Percentiles rank a stretch among this genome's conserved stretches.
Conservation (phyloP, 768 basidiomycete genomes). For the Thelephora aurantiotincta region DNA sequence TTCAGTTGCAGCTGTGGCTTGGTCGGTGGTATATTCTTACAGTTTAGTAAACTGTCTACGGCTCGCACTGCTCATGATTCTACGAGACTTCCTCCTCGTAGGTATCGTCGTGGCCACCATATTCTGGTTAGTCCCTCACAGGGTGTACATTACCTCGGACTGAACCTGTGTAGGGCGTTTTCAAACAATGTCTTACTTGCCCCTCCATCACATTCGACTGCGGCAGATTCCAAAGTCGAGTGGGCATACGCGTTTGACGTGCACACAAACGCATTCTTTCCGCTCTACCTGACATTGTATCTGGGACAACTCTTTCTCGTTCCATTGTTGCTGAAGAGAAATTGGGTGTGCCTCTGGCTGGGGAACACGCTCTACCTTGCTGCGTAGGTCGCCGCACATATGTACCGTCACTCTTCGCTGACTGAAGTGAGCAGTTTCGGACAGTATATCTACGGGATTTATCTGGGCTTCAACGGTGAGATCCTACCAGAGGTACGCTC, state of each 20-base stretch:
- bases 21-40: conserved; percentile 76
- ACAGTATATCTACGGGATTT: conserved; percentile 87
- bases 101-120: conserved; percentile 65
- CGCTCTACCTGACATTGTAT: conserved; percentile 82
- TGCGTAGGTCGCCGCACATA: conserved; percentile 36
- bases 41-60: conserved; percentile 37
- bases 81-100: conserved; percentile 76
- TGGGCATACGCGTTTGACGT: conserved; percentile 97
- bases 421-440: conserved; percentile 38
- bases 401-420: neutral
- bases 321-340: conserved; percentile 67
- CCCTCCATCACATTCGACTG: conserved; percentile 58
- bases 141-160: neutral
- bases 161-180: conserved; percentile 32
- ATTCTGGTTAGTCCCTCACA: conserved; percentile 41
- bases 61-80: conserved; percentile 68
- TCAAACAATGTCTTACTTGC: conserved; percentile 61
- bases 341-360: conserved; percentile 89
- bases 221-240: conserved; percentile 62
- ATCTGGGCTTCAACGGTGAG: conserved; percentile 72
- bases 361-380: conserved; percentile 88
- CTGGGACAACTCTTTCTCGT: conserved; percentile 78
- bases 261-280: conserved; percentile 95
- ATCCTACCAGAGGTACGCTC: conserved; percentile 2
- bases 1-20: conserved; percentile 67